Evolutionary conservation across 371 early-diverging fungal species (phyloP), one percentile per base, ranked within the genome.

Genomic region (Massospora cicadina): DNA sequence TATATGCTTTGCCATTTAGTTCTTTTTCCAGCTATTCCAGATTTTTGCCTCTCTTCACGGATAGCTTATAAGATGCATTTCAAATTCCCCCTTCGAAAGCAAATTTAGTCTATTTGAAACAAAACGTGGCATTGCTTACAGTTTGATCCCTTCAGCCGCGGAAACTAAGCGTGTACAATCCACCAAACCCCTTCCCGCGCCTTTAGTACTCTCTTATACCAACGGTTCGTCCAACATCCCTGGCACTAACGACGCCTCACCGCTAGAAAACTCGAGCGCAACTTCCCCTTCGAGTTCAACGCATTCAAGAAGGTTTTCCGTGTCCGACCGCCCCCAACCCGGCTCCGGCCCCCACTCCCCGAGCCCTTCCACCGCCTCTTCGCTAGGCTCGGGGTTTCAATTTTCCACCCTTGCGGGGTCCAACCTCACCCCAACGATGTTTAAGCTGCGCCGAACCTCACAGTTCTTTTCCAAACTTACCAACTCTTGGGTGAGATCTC

Each of bases 381-480:
- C 60, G 23, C 60, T 33, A 7, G 29, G 29, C 12, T n/a, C n/a
- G n/a, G n/a, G n/a, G n/a, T n/a, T n/a, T n/a, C n/a, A n/a, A n/a
- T n/a, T n/a, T n/a, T n/a, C n/a, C n/a, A n/a, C n/a, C n/a, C 21
- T 60, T 5, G 13, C 26, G 23, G 17, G 17, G 17, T 60, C 60
- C 2, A 61, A 61, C 33, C 28, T 33, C 25, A 21, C 28, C 26
- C 21, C 10, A 25, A 25, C 30, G 17, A 28, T 32, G n/a, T 61
- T 54, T 28, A 61, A 61, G 43, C 23, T 61, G 28, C 30, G 33
- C 2, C 31, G 62, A 61, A 61, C 62, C 13, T 61, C 62, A 7
- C 62, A 61, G 33, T 61, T 61, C 54, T 61, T 61, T 33, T 61
- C 62, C 5, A 10, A 25, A 13, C 28, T 61, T n/a, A 61, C 62